phyloP scores from a whole-genome alignment of 306 rosid genomes.

The Castanopsis chinensis region DNA sequence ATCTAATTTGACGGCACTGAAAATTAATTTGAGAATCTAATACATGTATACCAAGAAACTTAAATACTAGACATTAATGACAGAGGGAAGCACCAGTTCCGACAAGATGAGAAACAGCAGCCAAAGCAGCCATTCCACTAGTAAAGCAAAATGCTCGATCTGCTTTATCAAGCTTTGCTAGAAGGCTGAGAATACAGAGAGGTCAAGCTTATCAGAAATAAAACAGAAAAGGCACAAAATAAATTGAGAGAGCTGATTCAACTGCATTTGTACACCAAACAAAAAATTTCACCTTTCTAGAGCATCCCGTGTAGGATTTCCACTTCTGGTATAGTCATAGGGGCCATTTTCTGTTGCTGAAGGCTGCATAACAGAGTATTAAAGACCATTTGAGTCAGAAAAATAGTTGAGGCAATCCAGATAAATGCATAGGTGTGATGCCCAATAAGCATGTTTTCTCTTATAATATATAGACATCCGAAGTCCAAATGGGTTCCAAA shows the following conservation, averaged over 20 bases:
- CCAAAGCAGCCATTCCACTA: conserved; percentile 97
- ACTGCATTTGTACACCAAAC: conserved; percentile 12
- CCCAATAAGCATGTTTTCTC: neutral
- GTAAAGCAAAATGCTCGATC: conserved; percentile 92
- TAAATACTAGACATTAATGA: conserved; percentile 15
- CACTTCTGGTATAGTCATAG: conserved; percentile 90
- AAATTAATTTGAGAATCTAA: neutral
- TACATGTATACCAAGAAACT: neutral
- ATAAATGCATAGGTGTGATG: neutral
- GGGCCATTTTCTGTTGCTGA: conserved; percentile 82
- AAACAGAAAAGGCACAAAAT: conserved; percentile 20
- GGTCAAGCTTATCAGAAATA: conserved; percentile 9
- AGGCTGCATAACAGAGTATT: conserved; percentile 55
- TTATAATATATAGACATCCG: neutral
- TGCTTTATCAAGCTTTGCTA: conserved; percentile 87
- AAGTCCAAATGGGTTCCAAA: neutral
- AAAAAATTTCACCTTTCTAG: conserved; percentile 63
- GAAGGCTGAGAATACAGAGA: conserved; percentile 51
- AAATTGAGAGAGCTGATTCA: conserved; percentile 2
- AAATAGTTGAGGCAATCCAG: conserved; percentile 6
- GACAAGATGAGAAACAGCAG: conserved; percentile 78
- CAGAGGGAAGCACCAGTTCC: conserved; percentile 51
- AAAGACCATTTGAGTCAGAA: conserved; percentile 6
- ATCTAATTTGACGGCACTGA: neutral
- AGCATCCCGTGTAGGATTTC: conserved; percentile 89